A percentile compares a stretch with the other conserved stretches of the same genome.
Conservation (phyloP, 1,284 basidiomycete species). For the Cerioporus squamosus region DNA sequence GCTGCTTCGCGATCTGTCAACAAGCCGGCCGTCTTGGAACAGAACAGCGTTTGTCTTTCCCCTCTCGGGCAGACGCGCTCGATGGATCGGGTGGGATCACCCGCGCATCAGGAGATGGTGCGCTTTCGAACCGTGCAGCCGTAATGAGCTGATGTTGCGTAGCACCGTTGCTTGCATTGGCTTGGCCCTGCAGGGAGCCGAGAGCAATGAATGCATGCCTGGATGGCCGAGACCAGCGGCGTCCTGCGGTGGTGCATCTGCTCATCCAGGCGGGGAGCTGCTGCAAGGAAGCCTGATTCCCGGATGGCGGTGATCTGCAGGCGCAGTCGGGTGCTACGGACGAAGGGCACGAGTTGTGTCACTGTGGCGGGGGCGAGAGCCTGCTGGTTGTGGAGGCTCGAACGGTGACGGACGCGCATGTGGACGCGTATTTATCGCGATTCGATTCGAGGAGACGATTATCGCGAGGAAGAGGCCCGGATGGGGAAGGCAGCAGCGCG, state of each 20-base stretch:
- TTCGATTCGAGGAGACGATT: slow-evolving; percentile 17
- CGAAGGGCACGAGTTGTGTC: slow-evolving; percentile 12
- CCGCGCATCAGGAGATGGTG: slow-evolving; percentile 20
- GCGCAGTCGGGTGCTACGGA: slow-evolving; percentile 10
- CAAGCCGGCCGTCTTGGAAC: slow-evolving; percentile 1
- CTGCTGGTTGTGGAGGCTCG: slow-evolving; percentile 11
- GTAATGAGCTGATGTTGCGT: slow-evolving; percentile 18
- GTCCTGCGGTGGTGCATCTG: no score
- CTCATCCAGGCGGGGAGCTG: no score
- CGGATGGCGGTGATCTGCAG: slow-evolving; percentile 20
- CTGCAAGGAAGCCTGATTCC: slow-evolving; percentile 4
- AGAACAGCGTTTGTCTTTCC: slow-evolving; percentile 14
- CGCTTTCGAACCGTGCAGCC: slow-evolving; percentile 18
- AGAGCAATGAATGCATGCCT: slow-evolving; percentile 8
- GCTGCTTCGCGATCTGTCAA: slow-evolving; percentile 24
- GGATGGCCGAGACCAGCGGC: slow-evolving; percentile 4
- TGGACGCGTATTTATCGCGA: slow-evolving; percentile 16
- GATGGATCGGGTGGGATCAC: slow-evolving; percentile 12
- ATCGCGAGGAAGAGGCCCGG: slow-evolving; percentile 19
- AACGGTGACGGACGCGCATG: slow-evolving; percentile 1
- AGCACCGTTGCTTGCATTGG: slow-evolving; percentile 1
- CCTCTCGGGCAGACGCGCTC: slow-evolving; percentile 2
- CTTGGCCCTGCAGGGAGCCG: slow-evolving; percentile 16
- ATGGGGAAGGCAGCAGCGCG: slow-evolving; percentile 5
- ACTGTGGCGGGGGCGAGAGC: no score